Evolutionary conservation across 139 green algal genomes (phyloP), one percentile per base, ranked within the genome.

Genomic region (Micromonas pusilla): DNA sequence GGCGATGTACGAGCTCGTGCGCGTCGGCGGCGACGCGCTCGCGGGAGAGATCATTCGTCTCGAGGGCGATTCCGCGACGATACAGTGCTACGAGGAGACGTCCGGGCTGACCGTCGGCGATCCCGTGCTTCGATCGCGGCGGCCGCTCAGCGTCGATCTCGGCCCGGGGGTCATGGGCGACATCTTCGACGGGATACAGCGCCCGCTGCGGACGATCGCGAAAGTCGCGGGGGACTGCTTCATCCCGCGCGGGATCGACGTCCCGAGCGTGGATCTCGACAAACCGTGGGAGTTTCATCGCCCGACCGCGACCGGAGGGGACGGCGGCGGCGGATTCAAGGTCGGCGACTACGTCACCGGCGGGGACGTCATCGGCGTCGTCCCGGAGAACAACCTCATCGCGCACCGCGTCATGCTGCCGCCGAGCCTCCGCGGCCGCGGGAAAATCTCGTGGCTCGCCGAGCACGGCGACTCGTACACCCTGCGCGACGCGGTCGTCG

Each of bases 31-130:
- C 5, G 91, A 97, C 75, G 88, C 92, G 32, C 89, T 99, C 57
- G 99, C 99, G 78, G 95, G 95, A 32, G 95, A 99, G 82, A 98
- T 99, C 83, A 99, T 99, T 86, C 90, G 95, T 32, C 85, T 99
- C 39, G 95, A 99, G 83, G 91, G 88, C 16, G 92, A 98, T 80
- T 97, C 85, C 28, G 95, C 95, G 2, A 99, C 95, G 33, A 97
- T 99, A 71, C 94, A 98, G 76, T 78, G 79, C 66, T 99, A 99
- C 79, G 95, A 99, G 84, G 95, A 99, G 64, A 99, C 95, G 16
- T 91, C 91, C 34, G 95, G 95, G 16, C 82, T 99, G 34, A 97
- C 91, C 52, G 95, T 99, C 16, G 92, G 93, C 20, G 95, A 99
- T 72, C 66, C 79, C 0, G 91, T 99, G 25, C 79, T 84, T 23